Evolutionary conservation across 2,329 filamentous ascomycete genomes (phyloP).

Genomic region (Pseudogymnoascus sp.): DNA sequence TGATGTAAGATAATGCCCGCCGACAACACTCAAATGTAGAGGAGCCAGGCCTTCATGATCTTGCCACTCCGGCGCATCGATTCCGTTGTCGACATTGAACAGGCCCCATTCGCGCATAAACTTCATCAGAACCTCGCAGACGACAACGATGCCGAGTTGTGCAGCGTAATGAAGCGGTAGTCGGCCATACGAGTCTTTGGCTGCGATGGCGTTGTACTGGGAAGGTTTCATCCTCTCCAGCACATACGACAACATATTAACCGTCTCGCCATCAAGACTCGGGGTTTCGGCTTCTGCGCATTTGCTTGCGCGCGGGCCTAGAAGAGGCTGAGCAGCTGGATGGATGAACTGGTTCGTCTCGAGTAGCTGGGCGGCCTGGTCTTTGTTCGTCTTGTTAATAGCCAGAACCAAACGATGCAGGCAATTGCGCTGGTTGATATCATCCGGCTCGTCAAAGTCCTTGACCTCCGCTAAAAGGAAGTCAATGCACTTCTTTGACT

Average conservation of each 20-base stretch:
- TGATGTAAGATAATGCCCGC: conserved; percentile 82
- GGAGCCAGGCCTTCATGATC: conserved; percentile 88
- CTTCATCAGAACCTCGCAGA: conserved; percentile 79
- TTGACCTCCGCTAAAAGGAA: conserved; percentile 62
- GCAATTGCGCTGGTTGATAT: conserved; percentile 90
- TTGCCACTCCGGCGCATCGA: conserved; percentile 84
- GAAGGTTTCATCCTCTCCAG: conserved; percentile 61
- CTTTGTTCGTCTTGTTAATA: conserved; percentile 62
- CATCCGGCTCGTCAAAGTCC: conserved; percentile 75
- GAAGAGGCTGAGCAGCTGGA: conserved; percentile 62
- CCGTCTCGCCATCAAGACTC: conserved; percentile 64
- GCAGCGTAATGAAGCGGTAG: conserved; percentile 88
- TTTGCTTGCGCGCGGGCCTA: conserved; percentile 54
- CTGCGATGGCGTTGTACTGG: conserved; percentile 61
- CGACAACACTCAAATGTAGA: conserved; percentile 84
- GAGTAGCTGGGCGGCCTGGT: conserved; percentile 42
- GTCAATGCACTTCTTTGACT: conserved; percentile 62
- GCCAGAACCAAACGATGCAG: conserved; percentile 88
- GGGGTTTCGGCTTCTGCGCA: conserved; percentile 61
- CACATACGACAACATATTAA: conserved; percentile 56
- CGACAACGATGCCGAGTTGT: conserved; percentile 87
- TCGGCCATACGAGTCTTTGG: conserved; percentile 71
- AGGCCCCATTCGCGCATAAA: conserved; percentile 85
- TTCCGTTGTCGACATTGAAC: conserved; percentile 76
- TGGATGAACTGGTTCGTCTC: conserved; percentile 56